A percentile compares a stretch with the other conserved stretches of the same genome.
Conservation (phyloP, 495 filamentous ascomycete genomes). For the Cercophora samala region DNA sequence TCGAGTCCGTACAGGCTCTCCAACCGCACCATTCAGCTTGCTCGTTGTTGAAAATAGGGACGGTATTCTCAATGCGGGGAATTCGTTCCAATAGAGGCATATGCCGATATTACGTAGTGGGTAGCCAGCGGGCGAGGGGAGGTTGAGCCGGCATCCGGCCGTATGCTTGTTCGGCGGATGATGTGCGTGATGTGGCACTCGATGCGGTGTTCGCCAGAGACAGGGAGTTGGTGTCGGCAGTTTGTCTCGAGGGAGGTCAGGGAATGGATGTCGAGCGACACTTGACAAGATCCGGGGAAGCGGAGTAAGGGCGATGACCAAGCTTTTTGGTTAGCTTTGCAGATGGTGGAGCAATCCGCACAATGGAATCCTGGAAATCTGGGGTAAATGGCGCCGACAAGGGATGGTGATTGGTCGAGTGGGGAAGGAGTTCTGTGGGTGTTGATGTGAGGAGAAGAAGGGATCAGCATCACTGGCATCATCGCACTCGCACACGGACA, state of each 20-base stretch:
- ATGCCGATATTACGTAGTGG: not conserved
- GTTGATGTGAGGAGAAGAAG: slow-evolving; percentile 1
- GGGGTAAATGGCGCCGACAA: not conserved
- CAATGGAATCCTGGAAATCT: not conserved
- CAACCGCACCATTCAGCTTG: not conserved
- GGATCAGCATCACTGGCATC: slow-evolving; percentile 11
- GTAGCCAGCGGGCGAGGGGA: not conserved
- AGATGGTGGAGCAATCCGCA: not conserved
- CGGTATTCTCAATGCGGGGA: not conserved
- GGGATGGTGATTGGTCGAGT: not conserved
- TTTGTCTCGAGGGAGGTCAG: not conserved
- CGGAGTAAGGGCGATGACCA: not conserved
- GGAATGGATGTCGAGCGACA: not conserved
- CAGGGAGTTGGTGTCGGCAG: not conserved
- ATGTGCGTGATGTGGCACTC: not conserved
- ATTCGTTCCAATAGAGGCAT: not conserved
- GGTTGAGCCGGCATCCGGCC: slow-evolving; percentile 1
- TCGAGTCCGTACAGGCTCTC: not conserved
- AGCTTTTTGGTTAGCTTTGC: slow-evolving; percentile 3
- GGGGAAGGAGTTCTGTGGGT: not conserved
- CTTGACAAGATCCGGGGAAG: slow-evolving; percentile 1
- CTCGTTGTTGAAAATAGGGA: not conserved
- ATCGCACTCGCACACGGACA: not conserved
- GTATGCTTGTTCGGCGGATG: not conserved
- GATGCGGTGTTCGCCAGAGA: not conserved